These are phyloP conservation scores for Arachnomyces sp. DNA, from an alignment of 2,329 filamentous ascomycete genomes.

Conservation along the genomic window DNA sequence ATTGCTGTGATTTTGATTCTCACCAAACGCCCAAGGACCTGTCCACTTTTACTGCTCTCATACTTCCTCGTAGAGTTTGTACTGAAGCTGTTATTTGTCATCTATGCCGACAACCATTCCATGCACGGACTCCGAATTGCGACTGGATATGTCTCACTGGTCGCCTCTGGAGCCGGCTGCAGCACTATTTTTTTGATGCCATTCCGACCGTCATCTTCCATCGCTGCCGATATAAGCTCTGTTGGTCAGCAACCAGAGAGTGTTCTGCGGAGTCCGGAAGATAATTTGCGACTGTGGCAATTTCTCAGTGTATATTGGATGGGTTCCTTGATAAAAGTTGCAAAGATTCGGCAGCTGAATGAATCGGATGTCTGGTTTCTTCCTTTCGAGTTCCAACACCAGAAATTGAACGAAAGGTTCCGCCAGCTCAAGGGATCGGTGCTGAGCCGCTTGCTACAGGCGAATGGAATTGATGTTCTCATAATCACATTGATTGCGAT, in stretches of 20 bases:
- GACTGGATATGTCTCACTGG: constrained; percentile 24
- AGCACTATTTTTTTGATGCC: constrained; percentile 60
- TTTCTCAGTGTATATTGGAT: constrained; percentile 85
- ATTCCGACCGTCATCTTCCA: constrained; percentile 53
- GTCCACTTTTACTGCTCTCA: constrained; percentile 31
- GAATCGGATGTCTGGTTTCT: constrained; percentile 77
- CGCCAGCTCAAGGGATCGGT: constrained; percentile 66
- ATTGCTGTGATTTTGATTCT: constrained; percentile 28
- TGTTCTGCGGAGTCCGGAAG: constrained; percentile 66
- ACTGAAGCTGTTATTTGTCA: constrained; percentile 27
- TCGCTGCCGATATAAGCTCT: constrained; percentile 51
- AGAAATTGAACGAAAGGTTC: constrained; percentile 65
- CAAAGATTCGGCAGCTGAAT: constrained; percentile 58
- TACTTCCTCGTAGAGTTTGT: constrained; percentile 27
- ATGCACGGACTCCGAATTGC: constrained; percentile 9
- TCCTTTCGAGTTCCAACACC: constrained; percentile 74
- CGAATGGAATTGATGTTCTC: constrained; percentile 71
- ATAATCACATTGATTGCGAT: constrained; percentile 60
- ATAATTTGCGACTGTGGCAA: constrained; percentile 70
- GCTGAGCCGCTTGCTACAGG: constrained; percentile 59
- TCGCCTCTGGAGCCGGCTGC: constrained; percentile 42
- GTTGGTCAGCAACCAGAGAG: constrained; percentile 50
- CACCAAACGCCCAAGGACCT: constrained; percentile 33
- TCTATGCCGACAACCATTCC: constrained; percentile 13
- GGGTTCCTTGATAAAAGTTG: constrained; percentile 60